Conservation (phyloP, 2,329 filamentous ascomycete genomes). For the Colletotrichum tanaceti region DNA sequence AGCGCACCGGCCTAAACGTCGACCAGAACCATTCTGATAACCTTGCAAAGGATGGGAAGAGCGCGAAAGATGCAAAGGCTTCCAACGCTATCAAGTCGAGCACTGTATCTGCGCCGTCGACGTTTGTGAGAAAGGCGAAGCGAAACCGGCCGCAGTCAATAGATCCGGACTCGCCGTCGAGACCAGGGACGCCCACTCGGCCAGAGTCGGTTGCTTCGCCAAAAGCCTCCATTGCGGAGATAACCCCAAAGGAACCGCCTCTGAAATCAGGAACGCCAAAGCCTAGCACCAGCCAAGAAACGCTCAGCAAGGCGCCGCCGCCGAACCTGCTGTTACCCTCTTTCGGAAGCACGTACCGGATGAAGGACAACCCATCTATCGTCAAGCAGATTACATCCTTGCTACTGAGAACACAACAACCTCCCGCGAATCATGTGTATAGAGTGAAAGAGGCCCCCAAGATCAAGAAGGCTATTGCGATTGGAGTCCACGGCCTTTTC, state of each 20-base stretch:
- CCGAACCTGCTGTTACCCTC: conserved; percentile 77
- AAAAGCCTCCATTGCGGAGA: conserved; percentile 42
- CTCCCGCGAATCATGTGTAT: conserved; percentile 76
- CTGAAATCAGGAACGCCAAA: conserved; percentile 35
- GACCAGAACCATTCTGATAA: conserved; percentile 50
- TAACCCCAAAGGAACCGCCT: conserved; percentile 39
- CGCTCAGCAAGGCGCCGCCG: conserved; percentile 54
- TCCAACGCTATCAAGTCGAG: conserved; percentile 43
- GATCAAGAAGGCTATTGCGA: conserved; percentile 88
- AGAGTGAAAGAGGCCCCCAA: conserved; percentile 75
- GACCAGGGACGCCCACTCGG: conserved; percentile 49
- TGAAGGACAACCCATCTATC: conserved; percentile 76
- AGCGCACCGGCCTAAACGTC: conserved; percentile 59
- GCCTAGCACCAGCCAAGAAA: conserved; percentile 49
- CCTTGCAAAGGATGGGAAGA: conserved; percentile 48
- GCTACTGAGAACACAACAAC: conserved; percentile 66
- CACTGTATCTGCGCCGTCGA: conserved; percentile 44
- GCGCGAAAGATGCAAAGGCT: conserved; percentile 41
- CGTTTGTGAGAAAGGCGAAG: conserved; percentile 56
- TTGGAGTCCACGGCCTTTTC: conserved; percentile 95
- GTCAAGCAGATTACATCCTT: conserved; percentile 73
- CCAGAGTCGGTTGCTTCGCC: conserved; percentile 48
- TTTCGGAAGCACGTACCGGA: conserved; percentile 74
- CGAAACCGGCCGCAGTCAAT: conserved; percentile 60
- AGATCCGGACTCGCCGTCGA: conserved; percentile 56